Evolutionary conservation across 2,329 filamentous ascomycete genomes (phyloP).

Genomic region (Lachnellula subtilissima): DNA sequence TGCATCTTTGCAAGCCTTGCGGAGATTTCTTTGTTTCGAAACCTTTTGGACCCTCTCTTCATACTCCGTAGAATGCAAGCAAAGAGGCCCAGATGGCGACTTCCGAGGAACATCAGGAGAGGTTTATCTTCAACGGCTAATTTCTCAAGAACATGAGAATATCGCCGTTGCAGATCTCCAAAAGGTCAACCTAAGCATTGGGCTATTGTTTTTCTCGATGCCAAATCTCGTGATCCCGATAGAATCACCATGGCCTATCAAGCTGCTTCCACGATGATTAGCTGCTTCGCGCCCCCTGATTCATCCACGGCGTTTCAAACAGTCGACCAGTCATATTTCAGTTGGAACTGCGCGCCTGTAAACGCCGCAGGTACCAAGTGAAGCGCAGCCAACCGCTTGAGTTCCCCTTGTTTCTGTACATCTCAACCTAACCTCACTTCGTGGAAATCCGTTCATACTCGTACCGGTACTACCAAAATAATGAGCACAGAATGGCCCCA

Average conservation of each 20-base stretch:
- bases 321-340: conserved; percentile 7
- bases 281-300: neutral
- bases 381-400: conserved; percentile 12
- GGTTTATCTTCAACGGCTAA: too few relatives aligned
- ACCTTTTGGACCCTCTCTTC: too few relatives aligned
- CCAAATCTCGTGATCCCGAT: conserved; percentile 3
- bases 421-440: neutral
- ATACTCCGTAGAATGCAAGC: too few relatives aligned
- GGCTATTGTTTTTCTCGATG: neutral
- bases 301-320: conserved; percentile 12
- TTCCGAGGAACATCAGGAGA: too few relatives aligned
- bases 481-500: too few relatives aligned
- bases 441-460: neutral
- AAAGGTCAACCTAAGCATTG: neutral
- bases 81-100: too few relatives aligned
- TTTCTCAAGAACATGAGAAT: neutral
- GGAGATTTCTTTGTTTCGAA: too few relatives aligned
- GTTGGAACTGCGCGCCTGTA: conserved; percentile 1
- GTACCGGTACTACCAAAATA: neutral
- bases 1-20: too few relatives aligned
- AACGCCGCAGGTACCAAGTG: conserved; percentile 7
- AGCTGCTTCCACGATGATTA: neutral
- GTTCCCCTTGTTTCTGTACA: conserved; percentile 5
- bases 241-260: conserved; percentile 5
- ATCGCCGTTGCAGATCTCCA: neutral